Evolutionary conservation across 352 stramenopile species (phyloP).

Genomic region (Phytopythium montanum): DNA sequence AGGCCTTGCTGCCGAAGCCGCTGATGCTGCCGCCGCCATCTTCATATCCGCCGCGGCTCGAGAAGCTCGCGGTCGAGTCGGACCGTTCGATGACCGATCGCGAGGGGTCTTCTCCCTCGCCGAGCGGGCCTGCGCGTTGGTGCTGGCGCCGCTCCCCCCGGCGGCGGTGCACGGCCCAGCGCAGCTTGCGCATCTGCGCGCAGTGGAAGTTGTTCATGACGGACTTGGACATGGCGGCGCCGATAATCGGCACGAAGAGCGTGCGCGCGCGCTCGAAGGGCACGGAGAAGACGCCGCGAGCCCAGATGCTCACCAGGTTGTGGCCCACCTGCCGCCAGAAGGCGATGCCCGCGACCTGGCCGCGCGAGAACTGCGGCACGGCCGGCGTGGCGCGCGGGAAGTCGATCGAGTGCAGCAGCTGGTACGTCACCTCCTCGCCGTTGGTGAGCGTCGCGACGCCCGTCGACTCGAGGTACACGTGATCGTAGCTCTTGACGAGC

Average conservation of each 20-base stretch:
- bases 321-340: slow-evolving; percentile 21
- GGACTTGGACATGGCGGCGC: slow-evolving; percentile 8
- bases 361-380: slow-evolving; percentile 24
- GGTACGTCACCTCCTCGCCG: slow-evolving; percentile 33
- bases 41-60: background rate
- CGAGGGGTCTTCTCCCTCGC: background rate
- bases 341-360: slow-evolving; percentile 25
- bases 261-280: slow-evolving; percentile 1
- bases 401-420: slow-evolving; percentile 35
- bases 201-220: slow-evolving; percentile 29
- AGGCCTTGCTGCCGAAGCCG: background rate
- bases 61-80: slow-evolving; percentile 1
- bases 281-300: slow-evolving; percentile 16
- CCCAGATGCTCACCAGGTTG: slow-evolving; percentile 26
- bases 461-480: slow-evolving; percentile 41
- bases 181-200: slow-evolving; percentile 27
- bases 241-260: slow-evolving; percentile 8
- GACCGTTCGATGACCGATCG: background rate
- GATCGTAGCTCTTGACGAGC: slow-evolving; percentile 41
- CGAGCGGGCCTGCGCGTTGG: background rate
- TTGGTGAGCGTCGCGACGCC: slow-evolving; percentile 24
- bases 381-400: slow-evolving; percentile 20
- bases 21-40: background rate
- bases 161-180: slow-evolving; percentile 18
- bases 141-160: background rate